Evolutionary conservation across 352 stramenopile species (phyloP).

Genomic region (Paralagenidium karlingii): DNA sequence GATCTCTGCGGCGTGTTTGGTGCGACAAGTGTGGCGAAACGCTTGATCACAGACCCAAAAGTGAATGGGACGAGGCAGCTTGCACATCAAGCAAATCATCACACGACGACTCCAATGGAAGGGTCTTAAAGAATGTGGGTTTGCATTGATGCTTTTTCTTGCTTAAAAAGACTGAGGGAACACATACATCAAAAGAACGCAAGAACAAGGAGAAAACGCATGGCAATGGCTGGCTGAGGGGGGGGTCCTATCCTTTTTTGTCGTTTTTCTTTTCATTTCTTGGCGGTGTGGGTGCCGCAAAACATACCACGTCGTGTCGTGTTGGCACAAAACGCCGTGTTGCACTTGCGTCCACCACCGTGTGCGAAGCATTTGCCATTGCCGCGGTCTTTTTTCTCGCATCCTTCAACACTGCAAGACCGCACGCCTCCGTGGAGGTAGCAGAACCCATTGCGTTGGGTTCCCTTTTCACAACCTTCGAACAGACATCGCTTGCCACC

Average conservation of each 20-base stretch:
- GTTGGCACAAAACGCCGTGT: constrained; percentile 43
- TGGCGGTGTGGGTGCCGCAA: constrained; percentile 37
- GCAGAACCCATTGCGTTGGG: constrained; percentile 71
- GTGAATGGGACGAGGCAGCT: too few species aligned
- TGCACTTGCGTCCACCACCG: constrained; percentile 56
- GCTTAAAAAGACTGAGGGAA: background rate
- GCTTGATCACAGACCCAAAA: too few species aligned
- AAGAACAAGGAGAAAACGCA: background rate
- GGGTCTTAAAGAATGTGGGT: too few species aligned
- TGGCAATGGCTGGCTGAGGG: too few species aligned
- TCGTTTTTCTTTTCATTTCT: too few species aligned
- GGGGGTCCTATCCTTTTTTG: too few species aligned
- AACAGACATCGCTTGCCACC: constrained; percentile 70
- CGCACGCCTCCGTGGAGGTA: constrained; percentile 67
- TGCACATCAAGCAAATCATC: too few species aligned
- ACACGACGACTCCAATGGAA: too few species aligned
- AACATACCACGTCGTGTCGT: constrained; percentile 49
- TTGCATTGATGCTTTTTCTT: too few species aligned
- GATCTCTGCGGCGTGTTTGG: too few species aligned
- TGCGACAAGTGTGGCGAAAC: too few species aligned
- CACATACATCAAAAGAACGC: background rate
- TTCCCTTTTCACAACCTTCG: constrained; percentile 63
- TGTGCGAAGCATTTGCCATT: constrained; percentile 77
- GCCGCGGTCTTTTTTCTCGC: constrained; percentile 73
- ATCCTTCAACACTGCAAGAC: constrained; percentile 51